phyloP scores from a whole-genome alignment of 352 stramenopile genomes.

The Peronospora farinosa region DNA sequence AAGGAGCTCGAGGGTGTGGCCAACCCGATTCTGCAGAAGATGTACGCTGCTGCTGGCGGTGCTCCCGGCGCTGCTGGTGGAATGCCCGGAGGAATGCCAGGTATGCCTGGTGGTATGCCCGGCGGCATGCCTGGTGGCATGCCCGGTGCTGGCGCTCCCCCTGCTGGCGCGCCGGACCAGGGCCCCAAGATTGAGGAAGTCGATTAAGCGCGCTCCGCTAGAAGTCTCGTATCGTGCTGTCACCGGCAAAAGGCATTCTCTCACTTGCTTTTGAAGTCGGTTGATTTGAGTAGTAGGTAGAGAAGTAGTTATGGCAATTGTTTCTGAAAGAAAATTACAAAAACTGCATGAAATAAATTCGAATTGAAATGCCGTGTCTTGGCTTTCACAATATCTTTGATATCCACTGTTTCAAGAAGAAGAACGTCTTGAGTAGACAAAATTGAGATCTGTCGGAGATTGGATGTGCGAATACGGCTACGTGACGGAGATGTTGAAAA shows the following conservation, averaged over 20 bases:
- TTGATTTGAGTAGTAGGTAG: conserved; percentile 15
- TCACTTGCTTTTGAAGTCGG: too few species aligned
- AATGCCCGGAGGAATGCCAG: not conserved
- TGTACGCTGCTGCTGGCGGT: conserved; percentile 62
- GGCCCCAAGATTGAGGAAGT: conserved; percentile 81
- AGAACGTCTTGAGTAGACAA: too few species aligned
- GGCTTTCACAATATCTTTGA: too few species aligned
- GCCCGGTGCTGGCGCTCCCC: conserved; percentile 21
- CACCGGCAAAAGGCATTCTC: too few species aligned
- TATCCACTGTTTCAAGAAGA: too few species aligned
- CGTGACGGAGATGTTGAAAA: too few species aligned
- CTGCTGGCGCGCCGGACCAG: conserved; percentile 40
- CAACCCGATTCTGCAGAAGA: conserved; percentile 81
- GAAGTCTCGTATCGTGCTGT: too few species aligned
- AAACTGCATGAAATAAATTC: conserved; percentile 22
- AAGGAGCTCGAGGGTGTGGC: conserved; percentile 85
- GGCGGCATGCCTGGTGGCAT: conserved; percentile 20
- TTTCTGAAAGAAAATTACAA: conserved; percentile 16
- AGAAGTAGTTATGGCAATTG: conserved; percentile 24
- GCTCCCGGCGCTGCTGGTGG: conserved; percentile 25
- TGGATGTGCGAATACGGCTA: too few species aligned
- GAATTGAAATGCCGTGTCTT: not conserved
- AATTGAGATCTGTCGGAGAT: too few species aligned
- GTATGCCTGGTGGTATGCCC: not conserved
- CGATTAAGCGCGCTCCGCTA: conserved; percentile 35